These are phyloP conservation scores for Persicaria maculosa DNA, from an alignment of 148 eudicot genomes.

Conservation along the genomic window DNA sequence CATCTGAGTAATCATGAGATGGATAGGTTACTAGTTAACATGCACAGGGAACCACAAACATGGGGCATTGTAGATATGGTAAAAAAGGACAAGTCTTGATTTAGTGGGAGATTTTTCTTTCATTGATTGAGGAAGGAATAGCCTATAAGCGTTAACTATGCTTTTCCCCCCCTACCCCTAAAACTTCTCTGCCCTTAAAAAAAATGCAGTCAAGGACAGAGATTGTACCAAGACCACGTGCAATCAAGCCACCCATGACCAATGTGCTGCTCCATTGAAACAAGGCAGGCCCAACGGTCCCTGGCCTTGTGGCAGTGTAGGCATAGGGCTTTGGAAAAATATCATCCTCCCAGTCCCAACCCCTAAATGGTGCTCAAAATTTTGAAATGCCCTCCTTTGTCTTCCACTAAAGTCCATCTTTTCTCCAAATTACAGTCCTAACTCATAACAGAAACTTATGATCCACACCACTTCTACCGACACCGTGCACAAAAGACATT, in stretches of 20 bases:
- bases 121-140: constrained; percentile 3
- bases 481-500: not conserved
- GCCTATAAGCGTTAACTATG: not conserved
- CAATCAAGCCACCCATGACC: constrained; percentile 7
- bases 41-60: constrained; percentile 1
- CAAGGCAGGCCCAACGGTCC: constrained; percentile 1
- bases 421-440: not conserved
- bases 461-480: constrained; percentile 2
- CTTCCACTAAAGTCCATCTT: not conserved
- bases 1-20: too few relatives aligned
- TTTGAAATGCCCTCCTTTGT: not conserved
- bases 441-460: not conserved
- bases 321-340: not conserved
- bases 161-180: not conserved
- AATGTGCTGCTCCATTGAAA: constrained; percentile 5
- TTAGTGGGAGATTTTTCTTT: constrained; percentile 1
- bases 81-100: constrained; percentile 5
- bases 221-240: constrained; percentile 11
- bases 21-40: not conserved
- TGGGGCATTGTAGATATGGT: not conserved
- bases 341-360: not conserved
- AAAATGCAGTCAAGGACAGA: not conserved
- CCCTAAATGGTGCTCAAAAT: not conserved
- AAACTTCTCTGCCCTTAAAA: not conserved
- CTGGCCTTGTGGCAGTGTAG: constrained; percentile 1